phyloP scores from a whole-genome alignment of 2,329 filamentous ascomycete species.

The Fusarium sp. region DNA sequence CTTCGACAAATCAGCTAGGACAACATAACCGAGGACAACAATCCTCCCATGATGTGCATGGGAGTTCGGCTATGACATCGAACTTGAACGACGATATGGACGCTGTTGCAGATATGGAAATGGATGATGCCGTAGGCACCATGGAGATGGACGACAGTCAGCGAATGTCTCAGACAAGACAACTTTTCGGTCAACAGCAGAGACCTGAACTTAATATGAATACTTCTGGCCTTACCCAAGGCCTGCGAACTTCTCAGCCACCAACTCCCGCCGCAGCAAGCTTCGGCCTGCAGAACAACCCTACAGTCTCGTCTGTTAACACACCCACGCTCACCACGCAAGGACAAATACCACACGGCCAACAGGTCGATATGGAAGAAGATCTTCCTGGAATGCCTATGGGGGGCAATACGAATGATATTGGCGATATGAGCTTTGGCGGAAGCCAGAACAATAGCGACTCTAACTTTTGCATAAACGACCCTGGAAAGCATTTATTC shows the following conservation, averaged over 20 bases:
- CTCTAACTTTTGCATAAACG: constrained; percentile 80
- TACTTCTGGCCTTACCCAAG: constrained; percentile 82
- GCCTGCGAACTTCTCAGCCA: constrained; percentile 87
- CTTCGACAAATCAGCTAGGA: constrained; percentile 51
- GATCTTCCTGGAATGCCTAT: constrained; percentile 76
- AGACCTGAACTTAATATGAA: constrained; percentile 84
- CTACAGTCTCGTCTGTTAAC: constrained; percentile 96
- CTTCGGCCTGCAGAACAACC: constrained; percentile 90
- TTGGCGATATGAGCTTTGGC: constrained; percentile 71
- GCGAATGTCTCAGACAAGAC: constrained; percentile 78
- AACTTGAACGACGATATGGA: constrained; percentile 78
- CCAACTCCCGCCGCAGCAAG: constrained; percentile 84
- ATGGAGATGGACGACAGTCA: constrained; percentile 76
- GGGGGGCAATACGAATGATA: constrained; percentile 69
- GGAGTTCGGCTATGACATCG: constrained; percentile 61
- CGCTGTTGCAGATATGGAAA: constrained; percentile 93
- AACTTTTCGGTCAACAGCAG: constrained; percentile 76
- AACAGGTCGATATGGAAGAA: constrained; percentile 79
- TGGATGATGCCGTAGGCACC: constrained; percentile 84
- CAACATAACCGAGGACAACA: constrained; percentile 55
- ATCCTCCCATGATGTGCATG: constrained; percentile 54
- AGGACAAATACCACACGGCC: constrained; percentile 74
- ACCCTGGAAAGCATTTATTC: constrained; percentile 94
- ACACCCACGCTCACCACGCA: constrained; percentile 91
- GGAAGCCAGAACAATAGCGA: constrained; percentile 56